Evolutionary conservation across 2,329 filamentous ascomycete genomes (phyloP).

Genomic region (Rhytidhysteron rufulum): DNA sequence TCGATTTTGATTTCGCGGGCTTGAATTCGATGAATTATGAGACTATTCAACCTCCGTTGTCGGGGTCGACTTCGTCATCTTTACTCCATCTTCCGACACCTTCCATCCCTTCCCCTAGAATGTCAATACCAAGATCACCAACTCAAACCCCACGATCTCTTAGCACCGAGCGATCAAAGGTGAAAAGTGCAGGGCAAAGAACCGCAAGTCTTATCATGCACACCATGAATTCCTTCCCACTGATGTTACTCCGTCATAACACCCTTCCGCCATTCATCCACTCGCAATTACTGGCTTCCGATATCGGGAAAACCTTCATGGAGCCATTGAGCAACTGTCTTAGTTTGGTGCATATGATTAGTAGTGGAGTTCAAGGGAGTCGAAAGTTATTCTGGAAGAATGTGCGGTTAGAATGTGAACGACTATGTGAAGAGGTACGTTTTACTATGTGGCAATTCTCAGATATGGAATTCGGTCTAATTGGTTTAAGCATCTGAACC

Average conservation of each 20-base stretch:
- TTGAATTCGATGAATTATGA: constrained; percentile 10
- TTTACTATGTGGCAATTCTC: neutral
- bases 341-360: constrained; percentile 41
- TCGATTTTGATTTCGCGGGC: constrained; percentile 16
- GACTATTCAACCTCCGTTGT: constrained; percentile 9
- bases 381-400: constrained; percentile 46
- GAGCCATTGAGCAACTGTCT: constrained; percentile 42
- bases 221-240: constrained; percentile 41
- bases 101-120: constrained; percentile 10
- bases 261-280: constrained; percentile 45
- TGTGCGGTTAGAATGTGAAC: constrained; percentile 42
- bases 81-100: constrained; percentile 11
- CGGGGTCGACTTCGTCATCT: constrained; percentile 8
- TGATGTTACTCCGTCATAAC: constrained; percentile 37
- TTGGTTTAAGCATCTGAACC: constrained; percentile 19
- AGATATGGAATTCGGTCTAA: neutral
- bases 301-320: constrained; percentile 19
- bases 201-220: constrained; percentile 37
- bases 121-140: constrained; percentile 22
- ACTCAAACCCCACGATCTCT: constrained; percentile 20
- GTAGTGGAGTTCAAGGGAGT: constrained; percentile 26
- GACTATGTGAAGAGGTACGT: constrained; percentile 33
- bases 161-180: constrained; percentile 18
- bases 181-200: constrained; percentile 24
- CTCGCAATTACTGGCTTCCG: constrained; percentile 21